A percentile compares a stretch with the other conserved stretches of the same genome.
phyloP scores from a whole-genome alignment of 164 flowering plant species.

The Santalum album region DNA sequence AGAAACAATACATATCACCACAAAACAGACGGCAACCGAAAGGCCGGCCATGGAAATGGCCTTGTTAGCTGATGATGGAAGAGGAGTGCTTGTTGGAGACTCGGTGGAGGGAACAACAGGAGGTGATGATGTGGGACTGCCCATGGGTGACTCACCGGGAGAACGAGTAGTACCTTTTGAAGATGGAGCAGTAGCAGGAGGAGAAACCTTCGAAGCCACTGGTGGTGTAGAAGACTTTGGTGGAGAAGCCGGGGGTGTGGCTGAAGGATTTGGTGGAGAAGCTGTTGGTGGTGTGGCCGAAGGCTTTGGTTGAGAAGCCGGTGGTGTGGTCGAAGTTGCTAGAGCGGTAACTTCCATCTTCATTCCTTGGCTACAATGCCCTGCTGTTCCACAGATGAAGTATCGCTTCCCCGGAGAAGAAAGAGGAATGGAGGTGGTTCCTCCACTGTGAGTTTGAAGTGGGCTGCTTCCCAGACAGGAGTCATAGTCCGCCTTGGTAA shows the following conservation, averaged over 20 bases:
- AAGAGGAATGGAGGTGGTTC: conserved; percentile 38
- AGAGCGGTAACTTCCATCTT: conserved; percentile 36
- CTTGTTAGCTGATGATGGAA: background rate
- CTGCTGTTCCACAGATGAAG: conserved; percentile 56
- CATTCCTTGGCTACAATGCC: conserved; percentile 54
- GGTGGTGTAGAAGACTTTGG: conserved; percentile 1
- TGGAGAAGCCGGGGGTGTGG: conserved; percentile 11
- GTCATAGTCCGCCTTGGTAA: conserved; percentile 37
- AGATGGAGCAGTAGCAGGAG: conserved; percentile 6
- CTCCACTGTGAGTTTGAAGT: conserved; percentile 17
- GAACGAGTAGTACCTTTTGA: background rate
- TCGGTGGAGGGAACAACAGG: background rate
- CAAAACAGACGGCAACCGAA: background rate
- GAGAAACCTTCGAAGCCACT: background rate
- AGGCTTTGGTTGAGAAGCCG: background rate
- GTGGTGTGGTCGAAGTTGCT: conserved; percentile 21
- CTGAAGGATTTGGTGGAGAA: conserved; percentile 8
- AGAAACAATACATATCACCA: background rate
- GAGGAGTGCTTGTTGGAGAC: background rate
- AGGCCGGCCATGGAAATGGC: background rate
- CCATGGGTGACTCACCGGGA: conserved; percentile 1
- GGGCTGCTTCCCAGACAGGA: conserved; percentile 33
- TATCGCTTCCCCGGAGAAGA: conserved; percentile 45
- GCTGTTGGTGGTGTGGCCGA: background rate
- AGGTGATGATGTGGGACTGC: background rate